These are phyloP conservation scores for Lotus japonicus DNA, from an alignment of 306 rosid genomes.

Conservation along the genomic window DNA sequence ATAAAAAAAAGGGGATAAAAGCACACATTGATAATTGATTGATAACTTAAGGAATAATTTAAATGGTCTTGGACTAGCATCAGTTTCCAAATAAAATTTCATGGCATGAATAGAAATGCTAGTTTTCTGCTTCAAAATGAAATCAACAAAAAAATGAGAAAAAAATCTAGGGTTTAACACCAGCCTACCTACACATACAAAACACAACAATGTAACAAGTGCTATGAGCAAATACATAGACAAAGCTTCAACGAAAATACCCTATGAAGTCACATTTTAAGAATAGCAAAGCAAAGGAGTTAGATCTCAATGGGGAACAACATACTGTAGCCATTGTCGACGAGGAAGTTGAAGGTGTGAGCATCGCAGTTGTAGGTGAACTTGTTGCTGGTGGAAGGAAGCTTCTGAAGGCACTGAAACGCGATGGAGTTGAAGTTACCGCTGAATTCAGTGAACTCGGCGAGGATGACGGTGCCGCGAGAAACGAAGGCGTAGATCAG, in stretches of 20 bases:
- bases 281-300: neutral
- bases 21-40: neutral
- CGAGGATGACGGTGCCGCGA: conserved; percentile 37
- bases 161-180: too few species aligned
- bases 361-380: conserved; percentile 48
- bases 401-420: conserved; percentile 46
- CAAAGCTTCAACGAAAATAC: neutral
- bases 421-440: conserved; percentile 45
- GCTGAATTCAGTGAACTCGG: conserved; percentile 42
- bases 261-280: too few species aligned
- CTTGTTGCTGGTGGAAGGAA: conserved; percentile 41
- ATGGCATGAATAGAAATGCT: neutral
- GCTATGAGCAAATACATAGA: too few species aligned
- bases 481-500: conserved; percentile 48
- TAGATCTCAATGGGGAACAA: neutral
- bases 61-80: neutral
- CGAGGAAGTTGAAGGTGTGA: conserved; percentile 46
- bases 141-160: neutral
- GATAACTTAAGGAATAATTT: neutral
- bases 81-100: neutral
- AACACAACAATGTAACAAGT: too few species aligned
- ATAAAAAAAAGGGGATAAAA: neutral
- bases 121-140: neutral
- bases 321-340: conserved; percentile 36
- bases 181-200: too few species aligned